phyloP scores from a whole-genome alignment of 164 flowering plant genomes.

The Nymphaea colorata region DNA sequence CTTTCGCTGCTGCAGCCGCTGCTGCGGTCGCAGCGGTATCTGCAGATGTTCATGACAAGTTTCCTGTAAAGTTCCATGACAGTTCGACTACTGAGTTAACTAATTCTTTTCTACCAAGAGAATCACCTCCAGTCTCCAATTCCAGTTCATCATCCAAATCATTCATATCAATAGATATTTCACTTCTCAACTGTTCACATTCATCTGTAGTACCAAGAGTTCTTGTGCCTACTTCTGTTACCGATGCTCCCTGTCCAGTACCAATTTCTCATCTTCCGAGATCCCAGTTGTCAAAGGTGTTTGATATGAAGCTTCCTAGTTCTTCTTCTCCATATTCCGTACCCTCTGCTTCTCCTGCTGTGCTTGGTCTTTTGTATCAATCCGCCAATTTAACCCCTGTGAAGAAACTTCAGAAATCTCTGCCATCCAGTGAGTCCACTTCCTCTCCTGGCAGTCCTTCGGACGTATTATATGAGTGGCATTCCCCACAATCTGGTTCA shows the following conservation, averaged over 20 bases:
- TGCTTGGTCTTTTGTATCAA: conserved; percentile 33
- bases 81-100: neutral
- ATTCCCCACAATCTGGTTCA: conserved; percentile 54
- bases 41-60: conserved; percentile 38
- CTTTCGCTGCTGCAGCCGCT: conserved; percentile 57
- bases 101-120: neutral
- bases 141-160: conserved; percentile 19
- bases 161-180: conserved; percentile 42
- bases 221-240: conserved; percentile 35
- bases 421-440: conserved; percentile 24
- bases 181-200: conserved; percentile 29
- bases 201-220: conserved; percentile 38
- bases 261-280: conserved; percentile 12
- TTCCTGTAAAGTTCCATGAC: conserved; percentile 3
- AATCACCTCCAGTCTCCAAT: conserved; percentile 3
- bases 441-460: conserved; percentile 22
- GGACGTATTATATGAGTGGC: conserved; percentile 80
- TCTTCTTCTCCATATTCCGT: conserved; percentile 8
- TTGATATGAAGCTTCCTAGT: neutral
- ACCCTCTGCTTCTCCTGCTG: conserved; percentile 25
- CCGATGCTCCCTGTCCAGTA: conserved; percentile 12
- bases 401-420: conserved; percentile 16
- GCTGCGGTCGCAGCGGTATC: conserved; percentile 55
- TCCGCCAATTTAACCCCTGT: conserved; percentile 38
- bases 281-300: neutral